Conservation (phyloP, 345 rosid genomes). For the Pistacia atlantica region DNA sequence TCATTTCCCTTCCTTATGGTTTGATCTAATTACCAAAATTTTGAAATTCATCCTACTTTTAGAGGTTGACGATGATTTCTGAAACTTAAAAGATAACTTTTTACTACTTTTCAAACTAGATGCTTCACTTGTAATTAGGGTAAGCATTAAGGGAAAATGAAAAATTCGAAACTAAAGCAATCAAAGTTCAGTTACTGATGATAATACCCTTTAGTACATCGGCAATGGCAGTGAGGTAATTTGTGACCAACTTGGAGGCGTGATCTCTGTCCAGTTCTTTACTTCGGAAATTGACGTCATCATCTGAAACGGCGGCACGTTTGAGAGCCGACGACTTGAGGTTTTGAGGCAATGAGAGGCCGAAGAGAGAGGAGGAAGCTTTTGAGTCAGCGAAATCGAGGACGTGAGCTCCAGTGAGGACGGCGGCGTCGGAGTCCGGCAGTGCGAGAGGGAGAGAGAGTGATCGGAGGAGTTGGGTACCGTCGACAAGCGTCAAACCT, state of each 20-base stretch:
- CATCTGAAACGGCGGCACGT: slow-evolving; percentile 33
- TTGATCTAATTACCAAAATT: too few species aligned
- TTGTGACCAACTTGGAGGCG: slow-evolving; percentile 42
- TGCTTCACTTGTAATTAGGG: too few species aligned
- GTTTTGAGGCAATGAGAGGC: slow-evolving; percentile 60
- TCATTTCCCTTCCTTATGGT: too few species aligned
- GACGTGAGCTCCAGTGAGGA: slow-evolving; percentile 59
- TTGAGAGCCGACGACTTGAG: slow-evolving; percentile 56
- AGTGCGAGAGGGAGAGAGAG: slow-evolving; percentile 38
- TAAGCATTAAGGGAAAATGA: too few species aligned
- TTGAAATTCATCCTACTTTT: too few species aligned
- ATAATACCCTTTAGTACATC: slow-evolving; percentile 62
- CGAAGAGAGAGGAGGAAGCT: slow-evolving; percentile 52
- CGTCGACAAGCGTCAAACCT: slow-evolving; percentile 67
- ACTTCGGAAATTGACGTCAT: slow-evolving; percentile 41
- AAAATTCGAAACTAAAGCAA: neutral
- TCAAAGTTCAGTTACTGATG: neutral
- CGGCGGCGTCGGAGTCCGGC: slow-evolving; percentile 32
- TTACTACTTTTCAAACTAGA: too few species aligned
- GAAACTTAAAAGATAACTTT: too few species aligned
- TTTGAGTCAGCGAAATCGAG: slow-evolving; percentile 60
- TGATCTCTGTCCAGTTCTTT: slow-evolving; percentile 36
- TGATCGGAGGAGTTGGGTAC: slow-evolving; percentile 61
- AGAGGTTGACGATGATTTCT: too few species aligned
- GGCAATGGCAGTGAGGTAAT: slow-evolving; percentile 59